These are phyloP conservation scores for Amanita exitialis DNA, from an alignment of 768 basidiomycete species.

Conservation along the genomic window DNA sequence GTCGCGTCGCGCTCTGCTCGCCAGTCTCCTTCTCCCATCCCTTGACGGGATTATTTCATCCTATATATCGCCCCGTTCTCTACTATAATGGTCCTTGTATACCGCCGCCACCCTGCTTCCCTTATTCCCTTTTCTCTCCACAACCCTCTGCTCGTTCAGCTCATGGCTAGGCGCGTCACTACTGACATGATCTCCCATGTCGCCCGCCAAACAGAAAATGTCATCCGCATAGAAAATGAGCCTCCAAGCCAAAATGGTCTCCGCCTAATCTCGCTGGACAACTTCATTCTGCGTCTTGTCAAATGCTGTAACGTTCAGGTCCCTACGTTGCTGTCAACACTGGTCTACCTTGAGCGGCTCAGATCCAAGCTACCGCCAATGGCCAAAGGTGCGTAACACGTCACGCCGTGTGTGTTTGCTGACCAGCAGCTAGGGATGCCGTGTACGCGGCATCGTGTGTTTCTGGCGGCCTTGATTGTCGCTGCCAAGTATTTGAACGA, in stretches of 20 bases:
- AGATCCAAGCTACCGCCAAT: constrained; percentile 68
- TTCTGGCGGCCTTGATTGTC: constrained; percentile 91
- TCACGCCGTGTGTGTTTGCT: neutral
- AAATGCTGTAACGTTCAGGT: constrained; percentile 82
- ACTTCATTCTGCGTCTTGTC: constrained; percentile 79
- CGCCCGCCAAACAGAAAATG: constrained; percentile 64
- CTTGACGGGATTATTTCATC: constrained; percentile 8
- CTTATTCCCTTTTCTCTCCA: constrained; percentile 70
- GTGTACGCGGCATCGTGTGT: constrained; percentile 91
- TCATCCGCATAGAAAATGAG: constrained; percentile 63
- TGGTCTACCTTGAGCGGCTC: constrained; percentile 87
- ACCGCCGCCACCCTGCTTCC: constrained; percentile 61
- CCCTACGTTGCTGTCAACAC: constrained; percentile 80
- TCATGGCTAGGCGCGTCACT: constrained; percentile 71
- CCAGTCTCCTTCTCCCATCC: constrained; percentile 5
- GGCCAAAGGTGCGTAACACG: constrained; percentile 61
- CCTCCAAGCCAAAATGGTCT: constrained; percentile 15
- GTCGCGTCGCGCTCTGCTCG: neutral
- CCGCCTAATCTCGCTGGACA: constrained; percentile 52
- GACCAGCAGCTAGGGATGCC: constrained; percentile 47
- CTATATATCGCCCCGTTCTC: constrained; percentile 6
- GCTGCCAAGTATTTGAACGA: constrained; percentile 97
- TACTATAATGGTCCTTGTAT: neutral
- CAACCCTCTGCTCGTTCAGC: constrained; percentile 70
- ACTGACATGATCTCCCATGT: constrained; percentile 82